Conservation (phyloP, 2,329 filamentous ascomycete genomes). For the Hansfordia pulvinata region DNA sequence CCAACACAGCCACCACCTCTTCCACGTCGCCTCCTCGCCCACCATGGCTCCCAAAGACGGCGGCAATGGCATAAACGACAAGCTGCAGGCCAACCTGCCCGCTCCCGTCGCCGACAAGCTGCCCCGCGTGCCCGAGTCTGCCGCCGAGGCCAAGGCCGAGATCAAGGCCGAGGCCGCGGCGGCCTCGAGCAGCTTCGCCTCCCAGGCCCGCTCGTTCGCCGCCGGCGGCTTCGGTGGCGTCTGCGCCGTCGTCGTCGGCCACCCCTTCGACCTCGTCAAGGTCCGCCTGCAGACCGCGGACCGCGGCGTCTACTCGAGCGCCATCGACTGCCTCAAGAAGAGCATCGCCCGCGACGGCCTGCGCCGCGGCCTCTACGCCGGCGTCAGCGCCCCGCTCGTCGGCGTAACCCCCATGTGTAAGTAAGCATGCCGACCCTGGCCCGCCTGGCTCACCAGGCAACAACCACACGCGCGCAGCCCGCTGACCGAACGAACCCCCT, state of each 20-base stretch:
- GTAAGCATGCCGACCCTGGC: slow-evolving; percentile 21
- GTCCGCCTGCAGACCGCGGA: slow-evolving; percentile 94
- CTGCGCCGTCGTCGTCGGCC: slow-evolving; percentile 86
- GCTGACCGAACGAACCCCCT: too few relatives aligned
- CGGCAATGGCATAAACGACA: slow-evolving; percentile 14
- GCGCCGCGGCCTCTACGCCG: slow-evolving; percentile 76
- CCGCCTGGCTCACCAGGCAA: too few relatives aligned
- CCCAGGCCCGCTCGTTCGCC: slow-evolving; percentile 63
- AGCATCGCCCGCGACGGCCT: slow-evolving; percentile 80
- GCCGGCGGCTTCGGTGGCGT: slow-evolving; percentile 89
- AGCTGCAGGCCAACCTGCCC: slow-evolving; percentile 17
- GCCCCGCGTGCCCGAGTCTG: slow-evolving; percentile 29
- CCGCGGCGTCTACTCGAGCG: slow-evolving; percentile 78
- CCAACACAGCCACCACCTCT: slow-evolving; percentile 12
- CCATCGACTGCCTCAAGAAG: slow-evolving; percentile 83
- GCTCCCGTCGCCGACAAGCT: slow-evolving; percentile 21
- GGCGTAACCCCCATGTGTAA: slow-evolving; percentile 98
- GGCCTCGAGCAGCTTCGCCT: slow-evolving; percentile 21
- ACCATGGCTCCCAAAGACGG: slow-evolving; percentile 8
- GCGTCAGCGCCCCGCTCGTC: slow-evolving; percentile 85
- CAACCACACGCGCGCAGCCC: too few relatives aligned
- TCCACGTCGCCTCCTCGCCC: slow-evolving; percentile 14
- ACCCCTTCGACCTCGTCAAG: slow-evolving; percentile 97
- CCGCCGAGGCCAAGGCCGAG: slow-evolving; percentile 29
- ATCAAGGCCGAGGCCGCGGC: slow-evolving; percentile 25